Percentiles rank a stretch among this genome's conserved stretches.
These are phyloP conservation scores for Physcomitrium patens DNA, from an alignment of 225 moss, liverwort and hornwort species.

Conservation along the genomic window DNA sequence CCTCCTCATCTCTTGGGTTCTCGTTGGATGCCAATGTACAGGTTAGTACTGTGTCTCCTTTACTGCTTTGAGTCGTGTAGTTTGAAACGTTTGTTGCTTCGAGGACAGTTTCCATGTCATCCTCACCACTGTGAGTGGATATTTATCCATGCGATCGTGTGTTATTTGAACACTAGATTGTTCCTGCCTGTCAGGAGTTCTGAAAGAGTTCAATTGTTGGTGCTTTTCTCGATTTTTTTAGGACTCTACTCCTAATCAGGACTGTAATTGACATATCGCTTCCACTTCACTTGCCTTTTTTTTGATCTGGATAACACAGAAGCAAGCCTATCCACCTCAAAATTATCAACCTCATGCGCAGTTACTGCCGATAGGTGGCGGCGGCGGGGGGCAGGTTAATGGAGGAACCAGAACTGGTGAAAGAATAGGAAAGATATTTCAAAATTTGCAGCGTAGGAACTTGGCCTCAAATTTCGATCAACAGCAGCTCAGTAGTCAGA, in stretches of 20 bases:
- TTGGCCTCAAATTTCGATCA: conserved; percentile 47
- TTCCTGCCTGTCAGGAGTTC: too few relatives aligned
- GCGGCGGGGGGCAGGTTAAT: conserved; percentile 39
- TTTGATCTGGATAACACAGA: conserved; percentile 26
- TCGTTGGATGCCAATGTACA: conserved; percentile 50
- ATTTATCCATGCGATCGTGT: too few relatives aligned
- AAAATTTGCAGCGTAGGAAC: conserved; percentile 48
- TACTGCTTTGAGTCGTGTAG: not conserved
- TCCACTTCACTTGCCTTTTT: too few relatives aligned
- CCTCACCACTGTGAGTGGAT: too few relatives aligned
- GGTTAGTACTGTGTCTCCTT: conserved; percentile 16
- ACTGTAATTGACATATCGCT: too few relatives aligned
- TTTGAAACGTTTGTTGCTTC: not conserved
- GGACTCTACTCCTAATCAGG: too few relatives aligned
- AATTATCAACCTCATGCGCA: conserved; percentile 46
- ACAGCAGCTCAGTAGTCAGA: conserved; percentile 45
- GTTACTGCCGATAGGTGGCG: conserved; percentile 35
- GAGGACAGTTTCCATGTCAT: not conserved
- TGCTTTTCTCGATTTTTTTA: too few relatives aligned
- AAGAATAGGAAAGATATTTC: conserved; percentile 44
- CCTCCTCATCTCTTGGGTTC: conserved; percentile 55
- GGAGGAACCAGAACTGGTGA: conserved; percentile 25
- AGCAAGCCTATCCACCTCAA: conserved; percentile 47
- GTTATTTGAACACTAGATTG: too few relatives aligned
- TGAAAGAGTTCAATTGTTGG: too few relatives aligned